Evolutionary conservation across 306 rosid species (phyloP).

Genomic region (Arachis hypogaea): DNA sequence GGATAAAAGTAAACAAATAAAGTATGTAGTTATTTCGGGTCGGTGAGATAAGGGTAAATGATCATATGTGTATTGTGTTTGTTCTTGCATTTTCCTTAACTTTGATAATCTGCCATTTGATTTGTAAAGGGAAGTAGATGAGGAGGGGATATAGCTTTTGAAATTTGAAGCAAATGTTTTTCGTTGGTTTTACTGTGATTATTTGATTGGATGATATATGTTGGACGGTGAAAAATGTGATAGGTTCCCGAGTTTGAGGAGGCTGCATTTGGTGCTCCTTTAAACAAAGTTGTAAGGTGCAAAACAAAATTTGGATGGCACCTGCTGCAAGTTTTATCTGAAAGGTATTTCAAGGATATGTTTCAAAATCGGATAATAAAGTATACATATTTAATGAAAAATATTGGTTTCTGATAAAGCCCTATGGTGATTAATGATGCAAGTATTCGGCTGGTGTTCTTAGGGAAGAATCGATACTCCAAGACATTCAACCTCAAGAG

Average conservation of each 20-base stretch:
- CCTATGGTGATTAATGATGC: background rate
- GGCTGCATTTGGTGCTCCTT: conserved; percentile 86
- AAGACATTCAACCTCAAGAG: conserved; percentile 76
- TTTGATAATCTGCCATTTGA: conserved; percentile 21
- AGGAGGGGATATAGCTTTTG: background rate
- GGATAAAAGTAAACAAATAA: no score
- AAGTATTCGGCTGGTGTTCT: conserved; percentile 28
- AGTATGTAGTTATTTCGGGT: background rate
- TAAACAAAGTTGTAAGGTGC: conserved; percentile 86
- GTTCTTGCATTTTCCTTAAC: background rate
- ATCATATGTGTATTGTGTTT: background rate
- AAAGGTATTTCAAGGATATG: conserved; percentile 53
- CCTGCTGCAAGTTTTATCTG: conserved; percentile 86
- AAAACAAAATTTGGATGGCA: conserved; percentile 98
- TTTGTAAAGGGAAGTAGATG: background rate
- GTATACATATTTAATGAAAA: background rate
- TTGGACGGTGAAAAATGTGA: conserved; percentile 41
- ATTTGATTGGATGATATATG: conserved; percentile 25
- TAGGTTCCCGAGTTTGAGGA: conserved; percentile 98
- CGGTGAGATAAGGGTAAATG: background rate
- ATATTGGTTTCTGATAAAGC: conserved; percentile 6
- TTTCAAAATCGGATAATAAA: conserved; percentile 30
- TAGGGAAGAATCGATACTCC: conserved; percentile 77
- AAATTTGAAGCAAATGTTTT: background rate
- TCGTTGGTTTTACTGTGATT: background rate